phyloP scores from a whole-genome alignment of 2,329 filamentous ascomycete species.

The Volutella citrinella region DNA sequence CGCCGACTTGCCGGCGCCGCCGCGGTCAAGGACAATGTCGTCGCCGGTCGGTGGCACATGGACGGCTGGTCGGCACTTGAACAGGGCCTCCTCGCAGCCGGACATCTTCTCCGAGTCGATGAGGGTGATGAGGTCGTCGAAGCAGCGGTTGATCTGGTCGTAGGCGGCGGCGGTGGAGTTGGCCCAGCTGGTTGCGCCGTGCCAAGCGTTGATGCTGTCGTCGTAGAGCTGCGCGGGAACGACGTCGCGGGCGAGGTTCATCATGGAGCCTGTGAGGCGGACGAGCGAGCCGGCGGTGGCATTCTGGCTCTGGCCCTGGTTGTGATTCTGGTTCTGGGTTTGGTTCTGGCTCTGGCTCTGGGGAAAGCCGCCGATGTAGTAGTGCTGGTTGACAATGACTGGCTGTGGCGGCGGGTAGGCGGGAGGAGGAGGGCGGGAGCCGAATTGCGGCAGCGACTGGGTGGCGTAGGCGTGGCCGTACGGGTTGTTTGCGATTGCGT shows the following conservation, averaged over 20 bases:
- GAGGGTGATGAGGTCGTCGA: conserved; percentile 67
- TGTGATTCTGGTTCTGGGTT: too few species aligned
- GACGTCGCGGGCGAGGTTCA: conserved; percentile 41
- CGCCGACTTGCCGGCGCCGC: conserved; percentile 8
- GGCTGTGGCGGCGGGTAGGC: too few species aligned
- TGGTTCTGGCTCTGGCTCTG: too few species aligned
- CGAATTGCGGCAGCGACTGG: too few species aligned
- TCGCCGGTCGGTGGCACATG: background rate
- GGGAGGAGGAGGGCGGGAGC: too few species aligned
- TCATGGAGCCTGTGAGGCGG: conserved; percentile 38
- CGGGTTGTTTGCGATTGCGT: too few species aligned
- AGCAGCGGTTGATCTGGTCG: conserved; percentile 59
- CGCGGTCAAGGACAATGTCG: conserved; percentile 5
- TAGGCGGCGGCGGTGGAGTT: conserved; percentile 47
- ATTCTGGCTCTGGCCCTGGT: too few species aligned
- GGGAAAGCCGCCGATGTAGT: too few species aligned
- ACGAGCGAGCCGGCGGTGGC: too few species aligned
- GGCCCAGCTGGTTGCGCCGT: conserved; percentile 39
- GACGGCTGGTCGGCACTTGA: conserved; percentile 33
- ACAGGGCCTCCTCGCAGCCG: conserved; percentile 55
- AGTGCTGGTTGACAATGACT: too few species aligned
- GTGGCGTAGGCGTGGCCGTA: too few species aligned
- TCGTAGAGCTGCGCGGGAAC: conserved; percentile 39
- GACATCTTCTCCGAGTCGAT: conserved; percentile 63
- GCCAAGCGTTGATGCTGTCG: conserved; percentile 41